Percentiles rank a stretch among this genome's conserved stretches.
These are phyloP conservation scores for Leishmania guyanensis DNA, from an alignment of 208 protist genomes.

Conservation along the genomic window DNA sequence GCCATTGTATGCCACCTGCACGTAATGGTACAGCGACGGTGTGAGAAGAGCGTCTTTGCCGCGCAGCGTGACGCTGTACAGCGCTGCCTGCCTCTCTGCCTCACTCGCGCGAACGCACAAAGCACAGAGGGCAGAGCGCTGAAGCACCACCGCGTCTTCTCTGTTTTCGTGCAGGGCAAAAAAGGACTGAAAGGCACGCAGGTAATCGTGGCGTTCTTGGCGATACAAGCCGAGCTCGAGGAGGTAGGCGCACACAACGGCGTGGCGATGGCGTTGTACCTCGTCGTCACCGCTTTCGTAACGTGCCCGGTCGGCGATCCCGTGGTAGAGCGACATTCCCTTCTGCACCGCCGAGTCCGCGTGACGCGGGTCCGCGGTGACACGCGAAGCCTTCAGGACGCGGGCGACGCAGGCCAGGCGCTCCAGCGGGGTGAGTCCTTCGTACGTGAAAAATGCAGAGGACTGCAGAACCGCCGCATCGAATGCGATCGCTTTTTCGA, in stretches of 20 bases:
- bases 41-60: not conserved
- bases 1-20: conserved; percentile 1
- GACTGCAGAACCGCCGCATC: conserved; percentile 35
- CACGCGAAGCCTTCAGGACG: conserved; percentile 12
- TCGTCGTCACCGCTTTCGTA: not conserved
- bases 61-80: conserved; percentile 4
- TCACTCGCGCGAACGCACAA: conserved; percentile 25
- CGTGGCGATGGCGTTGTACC: conserved; percentile 1
- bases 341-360: conserved; percentile 28
- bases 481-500: conserved; percentile 15
- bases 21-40: not conserved
- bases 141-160: conserved; percentile 7
- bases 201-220: conserved; percentile 20
- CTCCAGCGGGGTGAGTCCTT: conserved; percentile 15
- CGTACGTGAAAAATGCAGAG: conserved; percentile 23
- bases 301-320: not conserved
- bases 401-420: conserved; percentile 29
- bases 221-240: conserved; percentile 24
- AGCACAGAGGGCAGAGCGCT: conserved; percentile 17
- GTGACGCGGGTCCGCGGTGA: conserved; percentile 6
- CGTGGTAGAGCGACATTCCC: conserved; percentile 26
- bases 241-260: conserved; percentile 22
- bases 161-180: conserved; percentile 16
- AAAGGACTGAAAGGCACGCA: conserved; percentile 31
- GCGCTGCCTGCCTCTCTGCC: conserved; percentile 6